Evolutionary conservation across 768 basidiomycete species (phyloP).

Genomic region (Candolleomyces aberdarensis): DNA sequence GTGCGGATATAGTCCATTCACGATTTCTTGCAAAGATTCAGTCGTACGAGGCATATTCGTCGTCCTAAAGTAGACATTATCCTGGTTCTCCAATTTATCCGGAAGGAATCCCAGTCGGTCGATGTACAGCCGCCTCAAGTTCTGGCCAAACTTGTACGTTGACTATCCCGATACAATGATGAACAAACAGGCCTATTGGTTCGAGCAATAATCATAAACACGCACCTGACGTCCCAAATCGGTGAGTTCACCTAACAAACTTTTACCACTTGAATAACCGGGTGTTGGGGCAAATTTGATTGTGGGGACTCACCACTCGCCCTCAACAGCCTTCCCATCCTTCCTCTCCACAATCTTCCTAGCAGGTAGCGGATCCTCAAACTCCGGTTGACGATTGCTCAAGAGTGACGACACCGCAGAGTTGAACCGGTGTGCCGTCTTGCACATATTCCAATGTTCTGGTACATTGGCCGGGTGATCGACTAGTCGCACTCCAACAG

Average conservation of each 20-base stretch:
- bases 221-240: slow-evolving; percentile 66
- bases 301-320: slow-evolving; percentile 54
- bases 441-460: slow-evolving; percentile 67
- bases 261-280: slow-evolving; percentile 19
- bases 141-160: slow-evolving; percentile 59
- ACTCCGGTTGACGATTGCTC: slow-evolving; percentile 4
- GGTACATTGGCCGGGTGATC: slow-evolving; percentile 63
- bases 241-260: slow-evolving; percentile 70
- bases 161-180: slow-evolving; percentile 37
- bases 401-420: slow-evolving; percentile 35
- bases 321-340: slow-evolving; percentile 52
- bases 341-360: slow-evolving; percentile 51
- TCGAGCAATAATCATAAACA: neutral
- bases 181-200: neutral
- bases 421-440: slow-evolving; percentile 47
- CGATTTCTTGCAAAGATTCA: slow-evolving; percentile 69
- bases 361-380: slow-evolving; percentile 31
- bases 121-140: slow-evolving; percentile 62
- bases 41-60: slow-evolving; percentile 79
- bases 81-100: slow-evolving; percentile 38
- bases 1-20: slow-evolving; percentile 69
- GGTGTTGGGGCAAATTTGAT: too few species aligned
- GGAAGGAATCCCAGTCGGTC: slow-evolving; percentile 70
- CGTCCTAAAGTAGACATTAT: slow-evolving; percentile 60
- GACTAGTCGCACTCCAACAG: slow-evolving; percentile 65